Evolutionary conservation across 371 early-diverging fungal species (phyloP).

Genomic region (Haplosporangium sp.): DNA sequence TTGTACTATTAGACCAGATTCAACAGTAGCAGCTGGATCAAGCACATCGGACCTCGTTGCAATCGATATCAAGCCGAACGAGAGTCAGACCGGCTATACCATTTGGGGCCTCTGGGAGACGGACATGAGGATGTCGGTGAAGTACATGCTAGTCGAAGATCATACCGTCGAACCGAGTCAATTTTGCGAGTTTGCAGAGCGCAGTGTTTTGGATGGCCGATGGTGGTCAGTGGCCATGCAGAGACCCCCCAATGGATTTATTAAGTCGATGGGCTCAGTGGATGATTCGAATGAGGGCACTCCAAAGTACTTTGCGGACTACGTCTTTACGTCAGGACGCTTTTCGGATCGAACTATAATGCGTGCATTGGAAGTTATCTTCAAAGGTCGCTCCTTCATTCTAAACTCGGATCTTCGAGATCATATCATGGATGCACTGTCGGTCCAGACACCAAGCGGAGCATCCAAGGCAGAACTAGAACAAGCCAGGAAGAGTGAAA

Average conservation of each 20-base stretch:
- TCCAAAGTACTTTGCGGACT: slow-evolving; percentile 37
- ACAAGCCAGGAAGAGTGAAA: slow-evolving; percentile 22
- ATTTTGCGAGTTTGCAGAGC: slow-evolving; percentile 11
- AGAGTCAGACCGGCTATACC: slow-evolving; percentile 33
- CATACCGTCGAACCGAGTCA: slow-evolving; percentile 27
- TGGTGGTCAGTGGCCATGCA: slow-evolving; percentile 55
- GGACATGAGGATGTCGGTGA: slow-evolving; percentile 20
- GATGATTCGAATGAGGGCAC: slow-evolving; percentile 32
- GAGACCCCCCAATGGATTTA: slow-evolving; percentile 28
- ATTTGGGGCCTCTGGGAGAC: slow-evolving; percentile 49
- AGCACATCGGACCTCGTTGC: slow-evolving; percentile 20
- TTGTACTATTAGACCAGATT: slow-evolving; percentile 22
- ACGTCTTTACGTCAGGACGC: slow-evolving; percentile 40
- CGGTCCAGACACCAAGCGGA: slow-evolving; percentile 1
- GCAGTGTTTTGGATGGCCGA: slow-evolving; percentile 33
- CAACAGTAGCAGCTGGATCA: slow-evolving; percentile 20
- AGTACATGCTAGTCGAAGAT: slow-evolving; percentile 43
- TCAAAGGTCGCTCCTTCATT: slow-evolving; percentile 13
- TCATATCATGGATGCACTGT: slow-evolving; percentile 18
- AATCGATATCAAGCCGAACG: slow-evolving; percentile 15
- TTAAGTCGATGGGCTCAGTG: slow-evolving; percentile 38
- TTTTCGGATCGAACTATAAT: slow-evolving; percentile 45
- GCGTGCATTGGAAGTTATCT: slow-evolving; percentile 18
- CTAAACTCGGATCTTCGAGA: slow-evolving; percentile 18
- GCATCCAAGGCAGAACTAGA: slow-evolving; percentile 4